Evolutionary conservation across 352 stramenopile species (phyloP).

Genomic region (Phytopythium litorale): DNA sequence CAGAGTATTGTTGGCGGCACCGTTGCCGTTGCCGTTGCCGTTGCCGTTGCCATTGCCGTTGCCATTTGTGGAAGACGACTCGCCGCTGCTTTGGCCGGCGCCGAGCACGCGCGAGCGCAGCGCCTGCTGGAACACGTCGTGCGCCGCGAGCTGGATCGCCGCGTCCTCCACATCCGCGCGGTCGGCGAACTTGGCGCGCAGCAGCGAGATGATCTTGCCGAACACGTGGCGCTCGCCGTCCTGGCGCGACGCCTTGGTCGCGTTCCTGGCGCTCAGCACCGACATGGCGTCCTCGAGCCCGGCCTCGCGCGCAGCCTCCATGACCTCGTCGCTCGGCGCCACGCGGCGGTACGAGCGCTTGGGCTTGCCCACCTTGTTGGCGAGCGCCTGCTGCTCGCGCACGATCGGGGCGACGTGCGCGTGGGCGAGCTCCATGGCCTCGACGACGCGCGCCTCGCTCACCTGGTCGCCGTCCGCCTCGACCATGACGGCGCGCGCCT

Average conservation of each 20-base stretch:
- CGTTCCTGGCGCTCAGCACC: slow-evolving; percentile 22
- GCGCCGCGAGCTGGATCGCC: slow-evolving; percentile 56
- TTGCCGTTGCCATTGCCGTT: slow-evolving; percentile 24
- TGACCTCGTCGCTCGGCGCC: slow-evolving; percentile 45
- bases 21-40: slow-evolving; percentile 20
- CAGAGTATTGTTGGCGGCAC: slow-evolving; percentile 35
- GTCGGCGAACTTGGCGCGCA: slow-evolving; percentile 46
- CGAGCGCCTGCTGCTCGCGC: slow-evolving; percentile 54
- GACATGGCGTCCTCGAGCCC: slow-evolving; percentile 34
- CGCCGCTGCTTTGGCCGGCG: not conserved
- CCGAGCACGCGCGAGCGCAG: slow-evolving; percentile 61
- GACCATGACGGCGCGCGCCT: slow-evolving; percentile 83
- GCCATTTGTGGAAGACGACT: not conserved
- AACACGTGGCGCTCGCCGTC: slow-evolving; percentile 66
- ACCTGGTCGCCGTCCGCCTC: slow-evolving; percentile 82
- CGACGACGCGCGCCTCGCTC: slow-evolving; percentile 59
- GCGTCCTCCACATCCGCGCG: slow-evolving; percentile 35
- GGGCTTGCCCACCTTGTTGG: slow-evolving; percentile 45
- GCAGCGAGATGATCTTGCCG: slow-evolving; percentile 57
- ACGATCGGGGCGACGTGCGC: slow-evolving; percentile 49
- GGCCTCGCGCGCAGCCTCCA: slow-evolving; percentile 51
- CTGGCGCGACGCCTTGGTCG: slow-evolving; percentile 59
- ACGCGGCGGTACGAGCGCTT: slow-evolving; percentile 62
- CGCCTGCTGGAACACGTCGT: slow-evolving; percentile 76
- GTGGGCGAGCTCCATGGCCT: slow-evolving; percentile 81